These are phyloP conservation scores for Russula sp. DNA, from an alignment of 768 basidiomycete species.

Conservation along the genomic window DNA sequence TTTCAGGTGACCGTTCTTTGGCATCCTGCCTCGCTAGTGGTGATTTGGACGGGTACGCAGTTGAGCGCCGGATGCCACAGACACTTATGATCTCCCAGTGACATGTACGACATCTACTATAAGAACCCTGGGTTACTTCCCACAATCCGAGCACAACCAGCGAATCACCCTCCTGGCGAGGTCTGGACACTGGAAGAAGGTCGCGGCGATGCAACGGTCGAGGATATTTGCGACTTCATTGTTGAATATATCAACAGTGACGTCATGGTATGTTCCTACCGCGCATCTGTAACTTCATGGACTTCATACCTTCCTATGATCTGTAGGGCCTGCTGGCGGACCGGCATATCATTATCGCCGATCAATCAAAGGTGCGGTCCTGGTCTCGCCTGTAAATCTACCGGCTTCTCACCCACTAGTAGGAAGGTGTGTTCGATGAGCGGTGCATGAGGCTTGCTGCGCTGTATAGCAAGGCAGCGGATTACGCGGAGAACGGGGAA, in stretches of 20 bases:
- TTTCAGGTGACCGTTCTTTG: constrained; percentile 51
- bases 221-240: constrained; percentile 75
- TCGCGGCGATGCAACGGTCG: constrained; percentile 44
- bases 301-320: background rate
- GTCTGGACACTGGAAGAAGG: constrained; percentile 20
- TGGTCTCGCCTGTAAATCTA: background rate
- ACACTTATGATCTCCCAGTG: constrained; percentile 36
- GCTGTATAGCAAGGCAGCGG: background rate
- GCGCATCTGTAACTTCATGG: background rate
- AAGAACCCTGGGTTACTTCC: constrained; percentile 51
- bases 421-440: background rate
- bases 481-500: background rate
- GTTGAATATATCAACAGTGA: constrained; percentile 83
- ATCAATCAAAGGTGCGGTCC: background rate
- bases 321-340: background rate
- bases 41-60: constrained; percentile 65
- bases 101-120: constrained; percentile 55
- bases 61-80: background rate
- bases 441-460: background rate
- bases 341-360: background rate
- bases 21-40: constrained; percentile 69
- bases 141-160: constrained; percentile 42
- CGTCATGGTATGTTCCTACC: constrained; percentile 48
- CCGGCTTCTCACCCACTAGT: background rate
- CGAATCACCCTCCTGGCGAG: too few species aligned